Evolutionary conservation across 371 early-diverging fungal species (phyloP).

Genomic region (Zychaea mexicana): DNA sequence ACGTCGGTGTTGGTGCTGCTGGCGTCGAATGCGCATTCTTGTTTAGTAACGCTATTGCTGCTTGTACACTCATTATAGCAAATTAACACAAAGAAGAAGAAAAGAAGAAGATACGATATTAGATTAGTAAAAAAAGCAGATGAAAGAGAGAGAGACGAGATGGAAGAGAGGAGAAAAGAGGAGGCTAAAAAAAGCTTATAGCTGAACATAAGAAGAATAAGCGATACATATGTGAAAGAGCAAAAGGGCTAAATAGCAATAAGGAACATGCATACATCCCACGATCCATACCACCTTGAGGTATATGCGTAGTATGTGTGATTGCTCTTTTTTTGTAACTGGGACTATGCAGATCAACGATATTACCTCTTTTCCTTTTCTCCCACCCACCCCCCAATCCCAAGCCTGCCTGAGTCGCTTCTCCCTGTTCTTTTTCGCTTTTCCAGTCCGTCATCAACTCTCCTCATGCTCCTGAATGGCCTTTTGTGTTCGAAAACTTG

Average conservation of each 20-base stretch:
- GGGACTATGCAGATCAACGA: not conserved
- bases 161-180: not conserved
- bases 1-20: not conserved
- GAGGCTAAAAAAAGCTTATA: not conserved
- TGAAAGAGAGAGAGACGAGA: conserved; percentile 9
- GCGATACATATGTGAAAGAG: not conserved
- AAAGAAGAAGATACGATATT: too few relatives aligned
- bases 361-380: not conserved
- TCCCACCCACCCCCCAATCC: too few relatives aligned
- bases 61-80: conserved; percentile 39
- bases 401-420: too few relatives aligned
- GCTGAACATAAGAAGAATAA: not conserved
- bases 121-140: too few relatives aligned
- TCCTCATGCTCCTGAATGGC: too few relatives aligned
- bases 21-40: conserved; percentile 10
- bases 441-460: too few relatives aligned
- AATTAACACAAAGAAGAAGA: not conserved
- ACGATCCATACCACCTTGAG: not conserved
- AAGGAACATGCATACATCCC: too few relatives aligned
- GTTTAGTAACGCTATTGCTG: conserved; percentile 41
- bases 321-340: not conserved
- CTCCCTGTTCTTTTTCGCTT: too few relatives aligned
- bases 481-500: too few relatives aligned
- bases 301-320: too few relatives aligned
- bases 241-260: not conserved